Percentiles rank a stretch among this genome's conserved stretches.
These are phyloP conservation scores for Cordyceps militaris DNA, from an alignment of 2,329 filamentous ascomycete genomes.

Conservation along the genomic window DNA sequence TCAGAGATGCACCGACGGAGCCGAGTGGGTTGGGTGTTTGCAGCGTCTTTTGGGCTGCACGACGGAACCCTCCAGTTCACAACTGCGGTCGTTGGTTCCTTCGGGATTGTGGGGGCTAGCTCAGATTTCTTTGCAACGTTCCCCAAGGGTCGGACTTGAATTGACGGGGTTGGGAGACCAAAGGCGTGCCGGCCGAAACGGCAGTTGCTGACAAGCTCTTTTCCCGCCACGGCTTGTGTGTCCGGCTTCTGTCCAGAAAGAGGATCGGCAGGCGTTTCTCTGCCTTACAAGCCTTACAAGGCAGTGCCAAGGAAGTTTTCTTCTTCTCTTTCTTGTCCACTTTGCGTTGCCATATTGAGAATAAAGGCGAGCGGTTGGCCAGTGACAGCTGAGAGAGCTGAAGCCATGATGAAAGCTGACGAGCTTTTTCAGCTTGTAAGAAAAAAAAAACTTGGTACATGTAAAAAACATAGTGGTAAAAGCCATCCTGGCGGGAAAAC, in stretches of 20 bases:
- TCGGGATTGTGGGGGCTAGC: no score
- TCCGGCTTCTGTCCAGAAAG: not conserved
- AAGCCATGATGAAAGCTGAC: not conserved
- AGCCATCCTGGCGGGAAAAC: no score
- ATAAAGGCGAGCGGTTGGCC: not conserved
- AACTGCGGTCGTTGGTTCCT: not conserved
- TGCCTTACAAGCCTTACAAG: not conserved
- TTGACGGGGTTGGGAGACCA: not conserved
- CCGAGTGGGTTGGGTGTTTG: constrained; percentile 1
- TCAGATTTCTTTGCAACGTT: not conserved
- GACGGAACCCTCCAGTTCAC: not conserved
- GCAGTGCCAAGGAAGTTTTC: not conserved
- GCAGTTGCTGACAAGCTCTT: not conserved
- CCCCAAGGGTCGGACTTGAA: not conserved
- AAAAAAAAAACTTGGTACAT: not conserved
- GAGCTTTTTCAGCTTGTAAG: not conserved
- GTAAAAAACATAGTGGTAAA: no score
- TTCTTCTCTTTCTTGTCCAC: not conserved
- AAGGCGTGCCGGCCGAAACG: not conserved
- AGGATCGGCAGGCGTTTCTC: not conserved
- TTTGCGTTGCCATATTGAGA: not conserved
- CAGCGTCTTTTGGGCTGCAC: not conserved
- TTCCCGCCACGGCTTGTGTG: not conserved
- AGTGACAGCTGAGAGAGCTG: not conserved
- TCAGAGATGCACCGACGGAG: not conserved